Evolutionary conservation across 2,329 filamentous ascomycete species (phyloP).

Genomic region (Eutypa lata): DNA sequence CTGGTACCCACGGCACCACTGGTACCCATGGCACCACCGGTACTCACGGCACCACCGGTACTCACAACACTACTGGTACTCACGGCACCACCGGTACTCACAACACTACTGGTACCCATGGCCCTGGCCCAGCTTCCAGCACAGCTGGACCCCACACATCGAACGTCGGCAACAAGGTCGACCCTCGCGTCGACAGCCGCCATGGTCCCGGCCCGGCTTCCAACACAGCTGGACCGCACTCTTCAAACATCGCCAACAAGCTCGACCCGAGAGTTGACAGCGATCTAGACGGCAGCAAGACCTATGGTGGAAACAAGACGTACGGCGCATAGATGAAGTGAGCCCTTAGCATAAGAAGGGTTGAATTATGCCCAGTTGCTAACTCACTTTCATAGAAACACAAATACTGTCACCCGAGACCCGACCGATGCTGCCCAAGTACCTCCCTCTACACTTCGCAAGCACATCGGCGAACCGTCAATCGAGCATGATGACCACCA

Average conservation of each 20-base stretch:
- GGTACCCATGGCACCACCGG: slow-evolving; percentile 21
- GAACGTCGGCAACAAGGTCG: background rate
- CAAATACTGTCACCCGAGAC: slow-evolving; percentile 30
- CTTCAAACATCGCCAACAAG: slow-evolving; percentile 52
- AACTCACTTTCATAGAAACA: too few species aligned
- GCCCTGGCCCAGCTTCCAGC: slow-evolving; percentile 17
- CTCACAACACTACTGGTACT: slow-evolving; percentile 29
- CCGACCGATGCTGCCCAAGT: slow-evolving; percentile 56
- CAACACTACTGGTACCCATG: slow-evolving; percentile 20
- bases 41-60: slow-evolving; percentile 20
- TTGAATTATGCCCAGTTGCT: background rate
- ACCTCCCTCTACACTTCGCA: slow-evolving; percentile 50
- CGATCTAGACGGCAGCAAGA: slow-evolving; percentile 52
- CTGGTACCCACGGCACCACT: slow-evolving; percentile 5
- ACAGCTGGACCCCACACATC: slow-evolving; percentile 9
- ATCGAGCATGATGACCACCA: slow-evolving; percentile 41
- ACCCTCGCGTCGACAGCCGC: slow-evolving; percentile 7
- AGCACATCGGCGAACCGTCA: slow-evolving; percentile 43
- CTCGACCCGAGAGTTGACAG: slow-evolving; percentile 54
- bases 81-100: slow-evolving; percentile 26
- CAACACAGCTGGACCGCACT: slow-evolving; percentile 50
- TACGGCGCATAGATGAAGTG: slow-evolving; percentile 39
- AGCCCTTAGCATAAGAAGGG: background rate
- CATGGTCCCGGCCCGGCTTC: slow-evolving; percentile 33
- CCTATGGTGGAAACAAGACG: slow-evolving; percentile 52